Base-by-base conservation (phyloP, 2,329 filamentous ascomycete genomes). In the Aspergillus nomiae region DNA sequence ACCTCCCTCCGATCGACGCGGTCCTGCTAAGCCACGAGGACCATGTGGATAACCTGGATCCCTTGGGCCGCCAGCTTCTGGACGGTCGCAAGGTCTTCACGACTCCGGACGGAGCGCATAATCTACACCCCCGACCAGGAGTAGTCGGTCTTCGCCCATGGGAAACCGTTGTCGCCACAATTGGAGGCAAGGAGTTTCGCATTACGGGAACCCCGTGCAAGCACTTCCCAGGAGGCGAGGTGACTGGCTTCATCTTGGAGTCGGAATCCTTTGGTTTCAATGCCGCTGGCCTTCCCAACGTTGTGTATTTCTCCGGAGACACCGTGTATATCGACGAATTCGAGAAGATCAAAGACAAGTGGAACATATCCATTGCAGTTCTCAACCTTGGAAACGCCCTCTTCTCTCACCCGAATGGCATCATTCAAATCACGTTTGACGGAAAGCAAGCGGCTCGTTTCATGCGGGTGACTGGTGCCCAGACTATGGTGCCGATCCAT, bases 261-360 rank as follows among this genome's bases (percentile, higher is more conserved):
- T 66, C 71, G 0, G 62, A 71, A 0, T 70, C 70, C 0, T 83
- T 84, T 45, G 82, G 82, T 1, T 34, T 24, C 1, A 60, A 64
- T 7, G 65, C 69, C 5, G 70, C 78, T 4, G 78, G 78, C 0
- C 67, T 65, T 0, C 82, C 79, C 0, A 84, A 84, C 60, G 82
- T 76, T 1, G 76, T 84, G 5, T 85, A 80, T 63, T 82, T 85
- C 69, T 78, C 82, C 0, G 82, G 83, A 1, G 83, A 85, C 63
- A 85, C 82, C 0, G 76, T 84, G 4, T 83, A 84, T 60, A 67
- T 82, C 0, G 71, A 78, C 2, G 80, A 83, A 65, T 71, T 81
- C 4, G 61, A 67, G 1, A 54, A 65, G 8, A 79, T 83, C 46
- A 60, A 68, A 1, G 70, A 78, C 1, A 66, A 63, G 51, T 83